These are phyloP conservation scores for Penicillium taxi DNA, from an alignment of 495 filamentous ascomycete genomes.

Conservation along the genomic window DNA sequence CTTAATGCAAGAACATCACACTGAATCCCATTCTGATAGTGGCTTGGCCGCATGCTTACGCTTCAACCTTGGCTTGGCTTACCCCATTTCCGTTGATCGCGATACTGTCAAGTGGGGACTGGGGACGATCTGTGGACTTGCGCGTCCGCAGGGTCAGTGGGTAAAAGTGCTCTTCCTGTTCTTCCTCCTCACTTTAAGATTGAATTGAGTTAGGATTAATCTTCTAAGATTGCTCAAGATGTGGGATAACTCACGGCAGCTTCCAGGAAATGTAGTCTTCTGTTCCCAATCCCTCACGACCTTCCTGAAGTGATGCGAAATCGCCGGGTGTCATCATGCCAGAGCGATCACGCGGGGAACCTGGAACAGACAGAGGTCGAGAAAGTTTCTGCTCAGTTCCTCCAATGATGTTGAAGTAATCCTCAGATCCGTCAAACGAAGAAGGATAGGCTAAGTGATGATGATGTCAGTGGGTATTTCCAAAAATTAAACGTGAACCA, in stretches of 20 bases:
- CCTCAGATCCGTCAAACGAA: constrained; percentile 69
- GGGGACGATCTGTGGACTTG: constrained; percentile 29
- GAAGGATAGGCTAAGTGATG: constrained; percentile 65
- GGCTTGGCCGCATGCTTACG: too few relatives aligned
- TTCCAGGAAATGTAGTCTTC: constrained; percentile 99
- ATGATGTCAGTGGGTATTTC: constrained; percentile 4
- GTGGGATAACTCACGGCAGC: constrained; percentile 66
- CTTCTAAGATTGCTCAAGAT: neutral
- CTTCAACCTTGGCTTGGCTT: constrained; percentile 3
- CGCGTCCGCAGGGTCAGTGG: constrained; percentile 67
- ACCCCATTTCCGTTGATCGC: constrained; percentile 34
- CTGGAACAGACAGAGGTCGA: constrained; percentile 85
- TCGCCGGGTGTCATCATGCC: constrained; percentile 99
- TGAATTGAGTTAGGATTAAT: neutral
- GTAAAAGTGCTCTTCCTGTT: constrained; percentile 88
- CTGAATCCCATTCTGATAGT: neutral
- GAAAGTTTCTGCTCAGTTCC: constrained; percentile 88
- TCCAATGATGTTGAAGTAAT: constrained; percentile 77
- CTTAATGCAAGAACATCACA: constrained; percentile 1
- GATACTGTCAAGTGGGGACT: constrained; percentile 37
- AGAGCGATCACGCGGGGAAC: constrained; percentile 79
- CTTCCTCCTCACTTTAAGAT: constrained; percentile 74
- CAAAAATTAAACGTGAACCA: neutral
- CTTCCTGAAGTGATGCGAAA: constrained; percentile 92
- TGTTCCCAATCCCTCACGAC: constrained; percentile 83